phyloP scores from a whole-genome alignment of 352 stramenopile species.

The Phytophthora litchii region DNA sequence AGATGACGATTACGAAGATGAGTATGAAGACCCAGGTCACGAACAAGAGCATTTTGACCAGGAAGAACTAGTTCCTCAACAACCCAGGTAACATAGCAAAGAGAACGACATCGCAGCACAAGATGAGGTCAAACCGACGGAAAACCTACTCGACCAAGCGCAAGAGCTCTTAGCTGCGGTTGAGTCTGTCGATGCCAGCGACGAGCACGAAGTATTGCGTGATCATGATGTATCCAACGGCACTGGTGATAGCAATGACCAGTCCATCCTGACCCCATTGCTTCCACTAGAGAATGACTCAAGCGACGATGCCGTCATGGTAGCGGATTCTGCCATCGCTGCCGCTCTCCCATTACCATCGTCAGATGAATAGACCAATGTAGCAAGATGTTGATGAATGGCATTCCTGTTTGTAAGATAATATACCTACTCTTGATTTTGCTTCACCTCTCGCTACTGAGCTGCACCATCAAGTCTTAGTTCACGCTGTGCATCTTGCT shows the following conservation, averaged over 20 bases:
- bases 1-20: constrained; percentile 16
- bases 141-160: constrained; percentile 19
- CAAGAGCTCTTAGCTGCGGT: constrained; percentile 23
- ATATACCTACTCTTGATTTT: constrained; percentile 7
- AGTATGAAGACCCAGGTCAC: constrained; percentile 17
- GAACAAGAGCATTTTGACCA: not conserved
- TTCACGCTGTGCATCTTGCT: constrained; percentile 91
- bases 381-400: constrained; percentile 20
- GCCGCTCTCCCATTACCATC: constrained; percentile 15
- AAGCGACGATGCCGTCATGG: constrained; percentile 11
- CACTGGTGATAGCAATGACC: constrained; percentile 9
- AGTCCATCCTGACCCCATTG: not conserved
- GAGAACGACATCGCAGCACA: not conserved
- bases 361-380: constrained; percentile 16
- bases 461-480: constrained; percentile 20
- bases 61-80: not conserved
- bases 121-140: not conserved
- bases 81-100: not conserved
- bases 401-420: constrained; percentile 11
- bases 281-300: constrained; percentile 14
- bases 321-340: constrained; percentile 17
- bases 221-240: constrained; percentile 6
- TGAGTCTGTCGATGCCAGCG: constrained; percentile 11
- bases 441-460: not conserved
- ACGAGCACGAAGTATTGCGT: constrained; percentile 4